These are phyloP conservation scores for Boletus rufocinnamomeus DNA, from an alignment of 768 basidiomycete species.

Conservation along the genomic window DNA sequence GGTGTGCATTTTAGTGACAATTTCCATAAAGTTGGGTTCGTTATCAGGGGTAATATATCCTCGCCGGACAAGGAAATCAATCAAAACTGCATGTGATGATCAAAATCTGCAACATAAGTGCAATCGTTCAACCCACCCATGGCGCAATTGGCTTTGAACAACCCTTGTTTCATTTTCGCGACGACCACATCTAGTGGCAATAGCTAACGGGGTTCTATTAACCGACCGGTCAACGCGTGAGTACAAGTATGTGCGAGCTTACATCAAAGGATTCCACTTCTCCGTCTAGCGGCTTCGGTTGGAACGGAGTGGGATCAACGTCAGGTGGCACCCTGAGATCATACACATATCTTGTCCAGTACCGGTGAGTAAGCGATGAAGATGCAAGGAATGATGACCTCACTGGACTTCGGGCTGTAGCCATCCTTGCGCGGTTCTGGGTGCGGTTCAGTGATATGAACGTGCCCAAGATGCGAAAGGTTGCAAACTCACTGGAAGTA, in stretches of 20 bases:
- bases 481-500: constrained; percentile 58
- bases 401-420: constrained; percentile 88
- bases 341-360: constrained; percentile 70
- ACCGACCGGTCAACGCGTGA: not conserved
- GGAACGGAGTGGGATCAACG: constrained; percentile 48
- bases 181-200: constrained; percentile 64
- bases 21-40: constrained; percentile 80
- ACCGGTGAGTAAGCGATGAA: not conserved
- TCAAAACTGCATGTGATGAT: constrained; percentile 56
- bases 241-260: constrained; percentile 16
- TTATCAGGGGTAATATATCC: constrained; percentile 86
- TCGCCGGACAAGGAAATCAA: constrained; percentile 88
- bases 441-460: constrained; percentile 1
- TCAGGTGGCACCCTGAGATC: constrained; percentile 70
- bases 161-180: constrained; percentile 59
- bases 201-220: constrained; percentile 46
- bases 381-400: constrained; percentile 24
- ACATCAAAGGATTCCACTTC: constrained; percentile 96
- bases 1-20: constrained; percentile 73
- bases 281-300: constrained; percentile 79
- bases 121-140: constrained; percentile 51
- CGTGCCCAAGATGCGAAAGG: not conserved
- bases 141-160: constrained; percentile 95
- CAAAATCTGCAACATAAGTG: not conserved
- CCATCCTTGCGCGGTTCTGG: constrained; percentile 46